Evolutionary conservation across 2,329 filamentous ascomycete species (phyloP), one percentile per base, ranked within the genome.

Genomic region (Mariannaea elegans): DNA sequence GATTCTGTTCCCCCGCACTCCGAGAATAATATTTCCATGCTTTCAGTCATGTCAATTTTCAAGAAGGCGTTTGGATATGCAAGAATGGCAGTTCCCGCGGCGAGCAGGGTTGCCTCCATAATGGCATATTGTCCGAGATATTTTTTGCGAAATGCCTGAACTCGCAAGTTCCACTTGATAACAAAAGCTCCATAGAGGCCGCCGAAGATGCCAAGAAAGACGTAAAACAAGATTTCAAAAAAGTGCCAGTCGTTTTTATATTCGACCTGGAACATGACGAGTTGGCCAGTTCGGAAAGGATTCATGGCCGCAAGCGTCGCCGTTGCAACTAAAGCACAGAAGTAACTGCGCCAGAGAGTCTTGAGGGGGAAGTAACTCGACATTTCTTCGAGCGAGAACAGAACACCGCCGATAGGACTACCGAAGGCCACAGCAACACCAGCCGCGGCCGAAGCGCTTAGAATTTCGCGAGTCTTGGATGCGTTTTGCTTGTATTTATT

Each of bases 161-260:
- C 91, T 55, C 92, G 88, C 44, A 99, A 79, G 74, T 99, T 97
- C 93, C 94, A 97, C 74, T 97, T 97, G 75, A 98, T 99, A 57
- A 98, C 93, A 69, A 98, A 93, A 13, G 94, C 94, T 56, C 95
- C 95, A 68, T 99, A 99, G 3, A 98, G 82, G 6, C 95, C 95
- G 38, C 95, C 95, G 69, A 99, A 98, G 24, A 95, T 84, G 45
- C 95, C 95, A 63, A 99, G 87, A 52, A 97, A 81, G 65, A 97
- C 85, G 77, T 97, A 99, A 73, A 98, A 98, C 23, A 97, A 77
- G 3, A 95, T 84, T 75, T 99, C 95, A 72, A 99, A 99, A 72
- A 97, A 97, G 78, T 99, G 95, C 95, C 95, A 99, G 38, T 91
- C 90, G 38, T 94, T 90, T 76, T 98, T 94, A 73, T 99, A 99